Base-by-base conservation (phyloP, 176 grass and related monocot genomes). In the Bonia amplexicaulis region DNA sequence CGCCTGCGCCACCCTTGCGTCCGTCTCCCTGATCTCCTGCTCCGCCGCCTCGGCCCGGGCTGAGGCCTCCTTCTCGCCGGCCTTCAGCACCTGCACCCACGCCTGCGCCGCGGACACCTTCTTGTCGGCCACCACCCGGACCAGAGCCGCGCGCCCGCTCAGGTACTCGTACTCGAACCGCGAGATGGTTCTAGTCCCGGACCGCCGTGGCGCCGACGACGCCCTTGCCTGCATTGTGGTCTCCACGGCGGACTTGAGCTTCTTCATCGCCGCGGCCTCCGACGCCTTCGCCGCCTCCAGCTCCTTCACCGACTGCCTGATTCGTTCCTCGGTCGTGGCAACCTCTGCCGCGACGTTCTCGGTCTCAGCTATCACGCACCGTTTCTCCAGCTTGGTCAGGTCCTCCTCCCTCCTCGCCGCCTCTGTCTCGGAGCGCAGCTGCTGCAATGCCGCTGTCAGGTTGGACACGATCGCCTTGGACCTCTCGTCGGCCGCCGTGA, bases 161-260 rank as follows among this genome's bases (percentile, higher is more conserved):
- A 98, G 83, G 86, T 98, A 98, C 81, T 95, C 90, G 81, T 91
- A 92, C 86, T 99, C 93, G 54, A 90, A 92, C 82, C 91, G 91
- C 6, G 93, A 99, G 59, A 99, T 81, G 22, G 90, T 91, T 25
- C 96, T 54, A 6, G 80, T 85, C n/a, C 82, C 61, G 17, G 59
- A 49, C 44, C 75, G 29, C 47, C 53, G 57, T 14, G 59, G 33
- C 41, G 57, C 46, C 26, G 46, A 31, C 19, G 88, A 82, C 4
- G 78, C 81, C 74, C 93, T 87, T 26, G 74, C 86, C 33, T 80
- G 87, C 63, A 92, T 80, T 0, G 88, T 83, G 85, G 52, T 90
- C 64, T 88, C 89, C 25, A 81, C 70, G 33, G 80, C 76, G 55
- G 58, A 68, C 70, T 87, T 96, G n/a, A 99, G 84, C 19, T 74